Base-by-base conservation (phyloP, 352 stramenopile genomes). In the Peronospora destructor region DNA sequence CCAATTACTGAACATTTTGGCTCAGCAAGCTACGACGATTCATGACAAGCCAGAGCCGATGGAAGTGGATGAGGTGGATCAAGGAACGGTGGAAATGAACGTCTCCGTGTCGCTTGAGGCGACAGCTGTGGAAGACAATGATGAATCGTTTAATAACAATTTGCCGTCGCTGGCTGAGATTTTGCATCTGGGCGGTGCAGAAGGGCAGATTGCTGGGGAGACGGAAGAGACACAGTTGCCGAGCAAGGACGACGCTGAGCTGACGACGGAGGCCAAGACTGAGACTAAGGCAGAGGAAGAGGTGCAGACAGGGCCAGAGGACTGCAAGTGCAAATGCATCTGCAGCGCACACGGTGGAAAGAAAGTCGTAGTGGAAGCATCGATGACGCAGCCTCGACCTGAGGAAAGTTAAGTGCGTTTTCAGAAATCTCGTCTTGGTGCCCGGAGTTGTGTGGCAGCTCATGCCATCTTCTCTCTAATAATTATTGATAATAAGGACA, bases 141-240 rank as follows among this genome's bases (percentile, higher is more conserved):
- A 72, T 48, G 56, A 64, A 33, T 76, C 74, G 29, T 59, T 59
- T 1, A 84, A 71, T 61, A 73, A 61, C 34, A 68, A 78, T 16
- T 51, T 89, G 43, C 78, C 78, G 25, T 84, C 78, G 5, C 57
- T 89, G 14, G 68, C 78, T 1, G 56, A 89, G 62, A 89, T 89
- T 47, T 48, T 89, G 39, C 78, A 89, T 46, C 62, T 89, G 3
- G 66, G 70, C n/a, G 74, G 71, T 0, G 44, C 48, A 8, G 59
- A 67, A 45, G 59, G 14, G 33, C 48, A 56, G 12, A 12, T 38
- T 36, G 19, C 46, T 32, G 40, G 3, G 13, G 19, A 49, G 30
- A 39, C 29, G 7, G 34, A 51, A 40, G 26, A 41, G 36, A 30
- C 37, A 9, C 26, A 39, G 25, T n/a, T 29, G 11, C 16, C 21